Conservation (phyloP, 495 filamentous ascomycete genomes). For the Coniosporium apollinis region DNA sequence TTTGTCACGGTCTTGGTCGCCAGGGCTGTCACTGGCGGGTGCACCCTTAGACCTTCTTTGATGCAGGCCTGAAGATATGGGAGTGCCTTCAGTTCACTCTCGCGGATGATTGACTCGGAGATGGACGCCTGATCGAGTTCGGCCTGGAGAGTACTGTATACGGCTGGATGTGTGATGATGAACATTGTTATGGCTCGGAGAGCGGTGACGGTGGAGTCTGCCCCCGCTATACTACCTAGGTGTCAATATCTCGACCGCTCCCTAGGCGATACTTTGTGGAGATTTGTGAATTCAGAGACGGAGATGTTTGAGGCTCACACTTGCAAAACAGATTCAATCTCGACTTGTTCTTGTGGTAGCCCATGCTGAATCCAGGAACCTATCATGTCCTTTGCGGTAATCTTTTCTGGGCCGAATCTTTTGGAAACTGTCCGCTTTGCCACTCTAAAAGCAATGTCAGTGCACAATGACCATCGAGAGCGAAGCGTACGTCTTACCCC, state of each 20-base stretch:
- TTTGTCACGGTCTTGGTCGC: constrained; percentile 11
- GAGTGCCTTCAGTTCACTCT: constrained; percentile 13
- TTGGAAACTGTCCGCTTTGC: constrained; percentile 14
- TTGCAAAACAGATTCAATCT: constrained; percentile 27
- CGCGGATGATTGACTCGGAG: constrained; percentile 13
- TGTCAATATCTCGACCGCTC: too few relatives aligned
- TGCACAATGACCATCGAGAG: too few relatives aligned
- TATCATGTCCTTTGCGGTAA: constrained; percentile 26
- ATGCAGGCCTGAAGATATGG: constrained; percentile 19
- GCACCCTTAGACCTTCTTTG: constrained; percentile 17
- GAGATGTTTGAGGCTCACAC: too few relatives aligned
- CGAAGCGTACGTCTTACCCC: too few relatives aligned
- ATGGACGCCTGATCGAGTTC: constrained; percentile 9
- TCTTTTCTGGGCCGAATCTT: constrained; percentile 13
- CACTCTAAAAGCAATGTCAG: too few relatives aligned
- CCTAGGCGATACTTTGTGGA: too few relatives aligned
- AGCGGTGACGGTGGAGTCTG: constrained; percentile 19
- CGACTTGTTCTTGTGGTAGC: constrained; percentile 23
- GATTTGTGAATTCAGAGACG: too few relatives aligned
- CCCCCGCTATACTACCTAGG: constrained; percentile 17
- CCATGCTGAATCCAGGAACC: constrained; percentile 27
- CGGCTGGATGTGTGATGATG: constrained; percentile 14
- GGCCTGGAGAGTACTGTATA: constrained; percentile 10
- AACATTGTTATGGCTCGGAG: constrained; percentile 16
- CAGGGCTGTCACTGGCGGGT: constrained; percentile 15